Conservation (phyloP, 2,329 filamentous ascomycete genomes). For the Rutstroemia sydowiana region DNA sequence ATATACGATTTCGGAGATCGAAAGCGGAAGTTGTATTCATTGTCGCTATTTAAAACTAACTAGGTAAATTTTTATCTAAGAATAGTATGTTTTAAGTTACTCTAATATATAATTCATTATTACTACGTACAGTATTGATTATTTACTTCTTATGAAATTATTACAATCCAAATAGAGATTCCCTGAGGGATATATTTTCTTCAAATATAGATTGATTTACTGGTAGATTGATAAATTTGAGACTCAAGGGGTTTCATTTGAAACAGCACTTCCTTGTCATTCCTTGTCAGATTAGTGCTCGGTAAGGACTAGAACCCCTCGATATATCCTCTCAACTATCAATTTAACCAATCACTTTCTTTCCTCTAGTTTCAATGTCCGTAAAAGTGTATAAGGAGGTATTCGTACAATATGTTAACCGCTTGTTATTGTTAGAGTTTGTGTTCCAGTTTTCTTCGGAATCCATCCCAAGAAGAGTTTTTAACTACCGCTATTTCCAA, state of each 20-base stretch:
- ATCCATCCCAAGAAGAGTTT: too few species aligned
- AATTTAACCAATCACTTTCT: neutral
- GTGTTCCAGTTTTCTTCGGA: conserved; percentile 6
- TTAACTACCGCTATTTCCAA: too few species aligned
- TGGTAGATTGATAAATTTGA: neutral
- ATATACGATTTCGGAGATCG: too few species aligned
- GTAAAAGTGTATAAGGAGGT: neutral
- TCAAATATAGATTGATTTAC: neutral
- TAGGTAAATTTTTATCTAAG: too few species aligned
- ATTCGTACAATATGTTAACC: neutral
- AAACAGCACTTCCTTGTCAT: conserved; percentile 5
- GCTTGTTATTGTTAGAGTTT: conserved; percentile 8
- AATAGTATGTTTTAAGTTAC: too few species aligned
- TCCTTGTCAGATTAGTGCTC: neutral
- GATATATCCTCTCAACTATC: neutral
- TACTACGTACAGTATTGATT: too few species aligned
- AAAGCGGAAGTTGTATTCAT: too few species aligned
- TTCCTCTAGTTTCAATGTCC: neutral
- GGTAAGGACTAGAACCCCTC: neutral
- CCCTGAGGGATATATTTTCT: neutral
- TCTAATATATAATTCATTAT: too few species aligned
- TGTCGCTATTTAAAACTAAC: too few species aligned
- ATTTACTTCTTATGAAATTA: too few species aligned
- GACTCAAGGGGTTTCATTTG: conserved; percentile 10
- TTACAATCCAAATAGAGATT: too few species aligned